These are phyloP conservation scores for Teunomyces gatunensis DNA, from an alignment of 805 yeast species.

Conservation along the genomic window DNA sequence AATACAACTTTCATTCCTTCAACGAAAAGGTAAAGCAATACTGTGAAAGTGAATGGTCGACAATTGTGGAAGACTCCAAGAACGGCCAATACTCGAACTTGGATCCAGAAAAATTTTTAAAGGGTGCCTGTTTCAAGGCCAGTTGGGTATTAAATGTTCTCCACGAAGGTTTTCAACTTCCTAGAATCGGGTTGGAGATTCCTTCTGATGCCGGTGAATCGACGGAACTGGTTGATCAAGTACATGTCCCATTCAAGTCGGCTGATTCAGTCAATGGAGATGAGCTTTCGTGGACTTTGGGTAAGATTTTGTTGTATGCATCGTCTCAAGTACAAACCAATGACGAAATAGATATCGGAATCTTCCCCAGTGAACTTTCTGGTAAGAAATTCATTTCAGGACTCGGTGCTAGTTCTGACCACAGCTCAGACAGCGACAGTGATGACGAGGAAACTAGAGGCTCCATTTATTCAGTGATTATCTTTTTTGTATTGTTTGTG, in stretches of 20 bases:
- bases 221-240: slow-evolving; percentile 31
- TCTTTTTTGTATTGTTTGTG: slow-evolving; percentile 17
- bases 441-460: slow-evolving; percentile 5
- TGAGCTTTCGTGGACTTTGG: slow-evolving; percentile 94
- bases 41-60: slow-evolving; percentile 75
- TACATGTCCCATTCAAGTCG: slow-evolving; percentile 70
- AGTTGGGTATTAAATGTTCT: slow-evolving; percentile 88
- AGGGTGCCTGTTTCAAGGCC: slow-evolving; percentile 88
- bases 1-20: slow-evolving; percentile 71
- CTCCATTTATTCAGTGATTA: slow-evolving; percentile 12
- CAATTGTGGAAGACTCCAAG: slow-evolving; percentile 46
- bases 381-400: slow-evolving; percentile 33
- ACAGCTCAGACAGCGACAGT: slow-evolving; percentile 18
- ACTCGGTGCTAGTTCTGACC: slow-evolving; percentile 13
- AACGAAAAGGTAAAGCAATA: slow-evolving; percentile 64
- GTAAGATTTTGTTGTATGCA: slow-evolving; percentile 80
- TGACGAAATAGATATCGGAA: slow-evolving; percentile 29
- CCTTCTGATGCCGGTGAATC: slow-evolving; percentile 15
- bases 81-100: slow-evolving; percentile 60
- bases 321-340: slow-evolving; percentile 55
- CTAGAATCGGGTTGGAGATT: slow-evolving; percentile 59
- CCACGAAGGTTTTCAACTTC: slow-evolving; percentile 90
- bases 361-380: slow-evolving; percentile 40
- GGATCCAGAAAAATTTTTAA: slow-evolving; percentile 49
- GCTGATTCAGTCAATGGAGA: slow-evolving; percentile 77